These are phyloP conservation scores for Erysimum cheiri DNA, from an alignment of 441 rosid genomes.

Conservation along the genomic window DNA sequence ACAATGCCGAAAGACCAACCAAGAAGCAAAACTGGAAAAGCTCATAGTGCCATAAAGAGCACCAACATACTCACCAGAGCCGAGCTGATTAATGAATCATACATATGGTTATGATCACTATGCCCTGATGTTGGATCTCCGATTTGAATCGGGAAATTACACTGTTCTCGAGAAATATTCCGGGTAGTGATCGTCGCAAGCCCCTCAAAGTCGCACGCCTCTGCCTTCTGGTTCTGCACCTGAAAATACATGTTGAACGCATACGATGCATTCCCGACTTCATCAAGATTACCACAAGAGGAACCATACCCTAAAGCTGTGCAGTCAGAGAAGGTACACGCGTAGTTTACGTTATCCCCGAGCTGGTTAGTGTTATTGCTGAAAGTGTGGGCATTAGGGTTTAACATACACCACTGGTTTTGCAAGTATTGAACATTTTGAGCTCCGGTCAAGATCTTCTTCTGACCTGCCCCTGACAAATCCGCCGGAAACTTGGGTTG, in stretches of 20 bases:
- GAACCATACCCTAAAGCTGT: conserved; percentile 84
- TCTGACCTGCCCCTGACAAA: conserved; percentile 68
- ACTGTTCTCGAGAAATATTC: conserved; percentile 69
- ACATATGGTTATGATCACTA: conserved; percentile 20
- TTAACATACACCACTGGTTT: conserved; percentile 73
- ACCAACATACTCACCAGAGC: conserved; percentile 29
- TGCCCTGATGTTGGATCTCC: conserved; percentile 40
- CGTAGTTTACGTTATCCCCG: conserved; percentile 66
- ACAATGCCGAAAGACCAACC: background rate
- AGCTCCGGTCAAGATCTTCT: conserved; percentile 60
- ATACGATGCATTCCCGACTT: conserved; percentile 78
- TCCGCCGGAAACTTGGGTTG: conserved; percentile 77
- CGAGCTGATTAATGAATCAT: conserved; percentile 6
- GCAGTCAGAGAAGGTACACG: conserved; percentile 81
- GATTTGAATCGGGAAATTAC: conserved; percentile 71
- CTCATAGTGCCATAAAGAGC: conserved; percentile 26
- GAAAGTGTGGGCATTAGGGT: conserved; percentile 55
- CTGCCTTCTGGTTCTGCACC: conserved; percentile 70
- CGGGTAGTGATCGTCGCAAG: conserved; percentile 59
- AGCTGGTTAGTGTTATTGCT: conserved; percentile 29
- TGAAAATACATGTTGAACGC: conserved; percentile 95
- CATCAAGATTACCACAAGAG: conserved; percentile 71
- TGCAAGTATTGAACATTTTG: conserved; percentile 64
- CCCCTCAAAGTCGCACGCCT: conserved; percentile 82
- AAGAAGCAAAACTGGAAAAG: background rate